A percentile compares a stretch with the other conserved stretches of the same genome.
Conservation (phyloP, 805 yeast genomes). For the Nakazawaea ernobii region DNA sequence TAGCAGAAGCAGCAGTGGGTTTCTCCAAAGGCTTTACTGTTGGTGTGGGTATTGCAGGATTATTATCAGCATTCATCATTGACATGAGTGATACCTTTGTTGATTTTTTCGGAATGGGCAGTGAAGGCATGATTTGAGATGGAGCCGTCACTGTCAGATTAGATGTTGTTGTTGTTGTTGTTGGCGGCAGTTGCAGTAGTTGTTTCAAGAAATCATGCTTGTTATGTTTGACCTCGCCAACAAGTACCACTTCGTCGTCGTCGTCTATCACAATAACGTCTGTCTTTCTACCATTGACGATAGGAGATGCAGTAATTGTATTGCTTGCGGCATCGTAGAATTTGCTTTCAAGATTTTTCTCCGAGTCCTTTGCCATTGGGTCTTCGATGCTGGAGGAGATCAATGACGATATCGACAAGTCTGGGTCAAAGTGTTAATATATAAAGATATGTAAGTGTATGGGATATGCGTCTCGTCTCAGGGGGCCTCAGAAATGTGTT, state of each 20-base stretch:
- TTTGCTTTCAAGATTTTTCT: background rate
- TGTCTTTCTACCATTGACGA: background rate
- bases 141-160: background rate
- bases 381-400: constrained; percentile 1
- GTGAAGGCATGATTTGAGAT: background rate
- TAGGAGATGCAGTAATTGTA: constrained; percentile 2
- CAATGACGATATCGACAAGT: constrained; percentile 14
- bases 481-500: too few relatives aligned
- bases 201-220: background rate
- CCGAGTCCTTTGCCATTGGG: background rate
- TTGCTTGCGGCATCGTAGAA: constrained; percentile 16
- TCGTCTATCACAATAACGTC: constrained; percentile 3
- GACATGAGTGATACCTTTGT: constrained; percentile 11
- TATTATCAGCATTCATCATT: constrained; percentile 7
- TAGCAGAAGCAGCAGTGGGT: background rate
- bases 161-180: background rate
- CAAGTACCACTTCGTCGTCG: constrained; percentile 1
- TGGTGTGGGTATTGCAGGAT: background rate
- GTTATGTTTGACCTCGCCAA: constrained; percentile 1
- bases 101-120: constrained; percentile 1
- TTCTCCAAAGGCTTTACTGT: background rate
- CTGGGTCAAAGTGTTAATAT: background rate
- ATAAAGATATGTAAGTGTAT: too few relatives aligned
- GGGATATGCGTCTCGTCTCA: too few relatives aligned
- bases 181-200: background rate